Evolutionary conservation across 306 rosid genomes (phyloP).

Genomic region (Cucurbita moschata): DNA sequence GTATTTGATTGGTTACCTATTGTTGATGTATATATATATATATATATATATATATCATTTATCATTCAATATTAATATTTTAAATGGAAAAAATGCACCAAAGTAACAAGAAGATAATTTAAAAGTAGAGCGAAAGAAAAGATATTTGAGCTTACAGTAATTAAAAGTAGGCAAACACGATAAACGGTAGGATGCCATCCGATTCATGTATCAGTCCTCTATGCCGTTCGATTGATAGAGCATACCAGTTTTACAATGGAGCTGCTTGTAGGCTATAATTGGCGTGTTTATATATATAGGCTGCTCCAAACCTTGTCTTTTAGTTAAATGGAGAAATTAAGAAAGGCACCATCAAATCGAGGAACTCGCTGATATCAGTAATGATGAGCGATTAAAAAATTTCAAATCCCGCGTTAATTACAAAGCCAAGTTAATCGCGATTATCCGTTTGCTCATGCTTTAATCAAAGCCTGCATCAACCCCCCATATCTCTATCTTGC

Average conservation of each 20-base stretch:
- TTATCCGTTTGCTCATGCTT: no score
- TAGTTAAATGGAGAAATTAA: background rate
- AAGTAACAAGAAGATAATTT: background rate
- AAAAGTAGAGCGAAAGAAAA: background rate
- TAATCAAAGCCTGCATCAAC: background rate
- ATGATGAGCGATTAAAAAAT: background rate
- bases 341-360: constrained; percentile 2
- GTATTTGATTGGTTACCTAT: no score
- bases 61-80: background rate
- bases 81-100: background rate
- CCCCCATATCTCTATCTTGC: background rate
- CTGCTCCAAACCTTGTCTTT: background rate
- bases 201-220: background rate
- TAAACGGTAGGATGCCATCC: no score
- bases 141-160: no score
- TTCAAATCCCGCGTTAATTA: constrained; percentile 2
- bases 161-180: background rate
- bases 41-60: no score
- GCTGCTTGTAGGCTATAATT: background rate
- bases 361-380: background rate
- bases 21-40: no score
- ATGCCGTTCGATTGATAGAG: background rate
- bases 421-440: background rate
- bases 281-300: background rate
- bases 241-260: background rate